Evolutionary conservation across 176 grass and related monocot genomes (phyloP).

Genomic region (Olyra latifolia): DNA sequence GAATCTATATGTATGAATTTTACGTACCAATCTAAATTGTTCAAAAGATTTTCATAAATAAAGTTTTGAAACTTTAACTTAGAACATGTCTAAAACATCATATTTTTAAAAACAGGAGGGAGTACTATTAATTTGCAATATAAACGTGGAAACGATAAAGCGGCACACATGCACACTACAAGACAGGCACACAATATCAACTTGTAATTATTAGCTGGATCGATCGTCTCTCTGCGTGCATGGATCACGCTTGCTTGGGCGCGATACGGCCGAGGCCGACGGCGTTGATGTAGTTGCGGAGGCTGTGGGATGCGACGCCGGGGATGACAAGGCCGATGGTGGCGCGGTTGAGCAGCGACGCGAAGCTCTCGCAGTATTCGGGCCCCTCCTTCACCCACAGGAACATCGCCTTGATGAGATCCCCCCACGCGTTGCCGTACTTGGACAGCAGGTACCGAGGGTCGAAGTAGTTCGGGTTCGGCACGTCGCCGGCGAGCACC

Average conservation of each 20-base stretch:
- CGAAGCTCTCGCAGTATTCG: conserved; percentile 55
- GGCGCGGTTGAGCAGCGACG: conserved; percentile 51
- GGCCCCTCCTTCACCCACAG: conserved; percentile 41
- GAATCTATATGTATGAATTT: no score
- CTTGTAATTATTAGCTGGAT: no score
- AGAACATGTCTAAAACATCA: no score
- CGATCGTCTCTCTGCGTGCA: not conserved
- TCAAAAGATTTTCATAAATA: no score
- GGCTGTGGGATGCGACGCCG: conserved; percentile 68
- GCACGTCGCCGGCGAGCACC: conserved; percentile 42
- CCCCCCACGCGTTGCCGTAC: conserved; percentile 48
- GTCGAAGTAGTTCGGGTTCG: conserved; percentile 75
- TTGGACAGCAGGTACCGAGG: conserved; percentile 37
- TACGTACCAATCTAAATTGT: no score
- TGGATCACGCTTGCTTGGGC: not conserved
- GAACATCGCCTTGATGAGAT: conserved; percentile 56
- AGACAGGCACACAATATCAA: no score
- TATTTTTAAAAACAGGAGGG: no score
- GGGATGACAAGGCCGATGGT: conserved; percentile 45
- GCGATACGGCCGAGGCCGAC: conserved; percentile 38
- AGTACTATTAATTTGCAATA: no score
- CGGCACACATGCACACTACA: no score
- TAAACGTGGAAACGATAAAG: no score
- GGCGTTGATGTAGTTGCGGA: conserved; percentile 64
- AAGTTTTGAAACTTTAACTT: no score